Percentiles rank a stretch among this genome's conserved stretches.
Conservation (phyloP, 805 yeast species). For the Candida sithepensis region DNA sequence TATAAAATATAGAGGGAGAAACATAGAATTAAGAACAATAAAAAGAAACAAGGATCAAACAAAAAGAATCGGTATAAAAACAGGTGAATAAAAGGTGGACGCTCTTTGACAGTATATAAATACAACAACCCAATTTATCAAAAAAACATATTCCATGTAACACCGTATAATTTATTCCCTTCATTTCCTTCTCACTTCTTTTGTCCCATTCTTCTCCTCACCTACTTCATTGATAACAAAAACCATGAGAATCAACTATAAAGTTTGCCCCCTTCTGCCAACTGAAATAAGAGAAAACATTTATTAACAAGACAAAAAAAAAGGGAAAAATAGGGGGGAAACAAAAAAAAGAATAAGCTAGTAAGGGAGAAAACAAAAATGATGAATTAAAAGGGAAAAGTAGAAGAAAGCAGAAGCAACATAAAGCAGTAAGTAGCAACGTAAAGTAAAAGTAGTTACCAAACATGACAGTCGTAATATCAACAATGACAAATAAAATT, state of each 20-base stretch:
- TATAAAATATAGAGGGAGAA: no score
- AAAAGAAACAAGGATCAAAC: no score
- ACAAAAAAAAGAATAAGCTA: not conserved
- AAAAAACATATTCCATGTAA: not conserved
- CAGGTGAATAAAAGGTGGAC: not conserved
- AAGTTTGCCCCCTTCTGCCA: not conserved
- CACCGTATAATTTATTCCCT: not conserved
- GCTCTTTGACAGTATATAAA: not conserved
- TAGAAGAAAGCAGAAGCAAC: not conserved
- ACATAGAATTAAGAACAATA: no score
- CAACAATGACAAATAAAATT: not conserved
- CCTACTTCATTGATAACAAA: not conserved
- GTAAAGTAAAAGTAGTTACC: not conserved
- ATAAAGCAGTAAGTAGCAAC: not conserved
- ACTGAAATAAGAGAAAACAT: not conserved
- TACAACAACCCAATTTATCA: not conserved
- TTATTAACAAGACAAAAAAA: not conserved
- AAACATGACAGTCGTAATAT: not conserved
- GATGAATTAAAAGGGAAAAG: not conserved
- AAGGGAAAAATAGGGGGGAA: not conserved
- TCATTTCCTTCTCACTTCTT: not conserved
- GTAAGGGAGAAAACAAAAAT: not conserved
- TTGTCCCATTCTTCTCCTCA: not conserved
- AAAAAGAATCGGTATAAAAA: no score
- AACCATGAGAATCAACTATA: not conserved